These are phyloP conservation scores for Pichia thaimueangensis DNA, from an alignment of 805 yeast species.

Conservation along the genomic window DNA sequence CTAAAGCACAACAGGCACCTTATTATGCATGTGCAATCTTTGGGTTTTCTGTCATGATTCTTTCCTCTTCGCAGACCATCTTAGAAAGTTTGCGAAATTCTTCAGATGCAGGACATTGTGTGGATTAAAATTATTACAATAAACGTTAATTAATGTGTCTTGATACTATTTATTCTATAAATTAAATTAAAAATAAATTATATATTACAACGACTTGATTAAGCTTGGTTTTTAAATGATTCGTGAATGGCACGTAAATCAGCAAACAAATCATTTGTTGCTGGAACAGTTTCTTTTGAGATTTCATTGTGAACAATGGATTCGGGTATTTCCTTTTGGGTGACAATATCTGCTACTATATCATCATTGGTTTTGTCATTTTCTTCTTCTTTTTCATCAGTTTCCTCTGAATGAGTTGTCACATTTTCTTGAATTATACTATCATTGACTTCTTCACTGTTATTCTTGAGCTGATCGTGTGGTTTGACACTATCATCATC, in stretches of 20 bases:
- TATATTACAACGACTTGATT: too few species aligned
- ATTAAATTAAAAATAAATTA: too few species aligned
- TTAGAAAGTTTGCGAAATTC: slow-evolving; percentile 34
- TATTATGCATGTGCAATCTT: slow-evolving; percentile 57
- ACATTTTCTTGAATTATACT: too few species aligned
- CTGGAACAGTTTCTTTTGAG: neutral
- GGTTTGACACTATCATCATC: too few species aligned
- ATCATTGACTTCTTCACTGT: too few species aligned
- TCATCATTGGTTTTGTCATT: slow-evolving; percentile 1
- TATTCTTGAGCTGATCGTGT: too few species aligned
- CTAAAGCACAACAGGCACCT: slow-evolving; percentile 43
- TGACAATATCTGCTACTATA: too few species aligned
- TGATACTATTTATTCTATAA: too few species aligned
- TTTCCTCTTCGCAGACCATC: slow-evolving; percentile 75
- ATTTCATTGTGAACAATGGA: neutral
- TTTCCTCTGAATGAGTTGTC: too few species aligned
- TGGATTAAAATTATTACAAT: slow-evolving; percentile 18
- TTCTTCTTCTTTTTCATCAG: slow-evolving; percentile 1
- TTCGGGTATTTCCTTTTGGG: too few species aligned
- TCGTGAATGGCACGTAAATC: slow-evolving; percentile 2
- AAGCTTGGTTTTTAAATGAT: neutral
- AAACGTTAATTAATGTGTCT: too few species aligned
- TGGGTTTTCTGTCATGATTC: slow-evolving; percentile 70
- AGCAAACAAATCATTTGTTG: slow-evolving; percentile 4
- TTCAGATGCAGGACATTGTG: slow-evolving; percentile 45